These are phyloP conservation scores for Aspergillus sp. DNA, from an alignment of 2,329 filamentous ascomycete genomes.

Conservation along the genomic window DNA sequence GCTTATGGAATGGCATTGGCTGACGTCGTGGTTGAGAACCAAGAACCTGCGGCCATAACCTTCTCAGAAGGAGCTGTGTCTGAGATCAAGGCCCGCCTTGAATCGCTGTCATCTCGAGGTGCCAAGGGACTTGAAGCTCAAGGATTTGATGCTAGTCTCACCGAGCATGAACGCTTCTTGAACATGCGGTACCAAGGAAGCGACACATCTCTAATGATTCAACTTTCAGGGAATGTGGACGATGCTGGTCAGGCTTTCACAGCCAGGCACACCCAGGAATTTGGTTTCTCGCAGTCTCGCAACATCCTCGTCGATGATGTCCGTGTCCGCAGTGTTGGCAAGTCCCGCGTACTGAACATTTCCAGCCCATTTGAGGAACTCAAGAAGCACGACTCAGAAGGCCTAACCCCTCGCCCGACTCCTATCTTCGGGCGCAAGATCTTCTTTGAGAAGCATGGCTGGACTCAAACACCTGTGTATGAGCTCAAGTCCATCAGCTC, in stretches of 20 bases:
- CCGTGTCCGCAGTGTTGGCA: slow-evolving; percentile 80
- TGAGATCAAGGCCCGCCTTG: slow-evolving; percentile 7
- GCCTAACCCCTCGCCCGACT: slow-evolving; percentile 59
- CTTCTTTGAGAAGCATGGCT: slow-evolving; percentile 33
- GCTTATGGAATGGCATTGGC: slow-evolving; percentile 95
- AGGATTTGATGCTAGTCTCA: slow-evolving; percentile 42
- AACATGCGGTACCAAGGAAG: slow-evolving; percentile 54
- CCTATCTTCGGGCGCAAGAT: slow-evolving; percentile 30
- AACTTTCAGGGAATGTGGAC: slow-evolving; percentile 47
- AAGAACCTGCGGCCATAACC: slow-evolving; percentile 56
- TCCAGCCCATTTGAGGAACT: slow-evolving; percentile 71
- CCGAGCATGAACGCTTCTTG: slow-evolving; percentile 47
- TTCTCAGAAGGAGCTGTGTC: slow-evolving; percentile 48
- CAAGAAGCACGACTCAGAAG: slow-evolving; percentile 48
- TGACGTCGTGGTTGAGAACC: slow-evolving; percentile 87
- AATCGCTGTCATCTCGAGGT: slow-evolving; percentile 7
- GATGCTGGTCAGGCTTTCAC: slow-evolving; percentile 59
- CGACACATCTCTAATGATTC: slow-evolving; percentile 52
- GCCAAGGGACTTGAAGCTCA: slow-evolving; percentile 29
- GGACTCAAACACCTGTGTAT: slow-evolving; percentile 28
- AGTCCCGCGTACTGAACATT: slow-evolving; percentile 45
- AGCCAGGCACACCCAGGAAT: slow-evolving; percentile 84
- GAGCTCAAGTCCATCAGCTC: slow-evolving; percentile 29
- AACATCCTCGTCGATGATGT: slow-evolving; percentile 90
- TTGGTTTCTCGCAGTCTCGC: slow-evolving; percentile 75